These are phyloP conservation scores for Amauroascus verrucosus DNA, from an alignment of 2,329 filamentous ascomycete species.

Conservation along the genomic window DNA sequence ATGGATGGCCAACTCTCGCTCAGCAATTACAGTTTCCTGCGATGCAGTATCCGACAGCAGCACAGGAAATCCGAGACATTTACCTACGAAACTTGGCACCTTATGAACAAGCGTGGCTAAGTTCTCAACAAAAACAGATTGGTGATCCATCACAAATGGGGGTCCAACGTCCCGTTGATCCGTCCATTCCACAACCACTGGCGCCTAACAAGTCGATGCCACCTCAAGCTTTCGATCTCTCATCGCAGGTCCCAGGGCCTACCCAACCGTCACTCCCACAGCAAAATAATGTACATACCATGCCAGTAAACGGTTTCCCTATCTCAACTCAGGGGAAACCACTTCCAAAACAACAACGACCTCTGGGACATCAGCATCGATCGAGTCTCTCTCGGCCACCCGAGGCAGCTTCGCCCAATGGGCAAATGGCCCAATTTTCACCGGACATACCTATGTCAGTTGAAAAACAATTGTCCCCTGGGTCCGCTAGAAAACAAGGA, in stretches of 20 bases:
- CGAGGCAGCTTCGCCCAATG: slow-evolving; percentile 21
- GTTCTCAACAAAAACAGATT: slow-evolving; percentile 36
- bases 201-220: slow-evolving; percentile 37
- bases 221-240: slow-evolving; percentile 12
- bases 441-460: slow-evolving; percentile 13
- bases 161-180: slow-evolving; percentile 31
- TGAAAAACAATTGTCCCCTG: slow-evolving; percentile 15
- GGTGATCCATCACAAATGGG: slow-evolving; percentile 35
- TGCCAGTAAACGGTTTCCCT: slow-evolving; percentile 32
- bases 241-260: slow-evolving; percentile 22
- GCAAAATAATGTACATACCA: slow-evolving; percentile 25
- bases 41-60: slow-evolving; percentile 55
- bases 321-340: slow-evolving; percentile 29
- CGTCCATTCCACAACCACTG: slow-evolving; percentile 31
- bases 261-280: slow-evolving; percentile 18
- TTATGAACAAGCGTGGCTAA: slow-evolving; percentile 54
- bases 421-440: slow-evolving; percentile 12
- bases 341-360: slow-evolving; percentile 23
- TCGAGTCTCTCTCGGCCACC: slow-evolving; percentile 22
- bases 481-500: slow-evolving; percentile 18
- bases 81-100: slow-evolving; percentile 66
- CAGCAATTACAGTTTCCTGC: slow-evolving; percentile 51
- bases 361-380: slow-evolving; percentile 19
- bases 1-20: slow-evolving; percentile 65
- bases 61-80: slow-evolving; percentile 57